Evolutionary conservation across 768 basidiomycete genomes (phyloP).

Genomic region (Termitomyces sp.): DNA sequence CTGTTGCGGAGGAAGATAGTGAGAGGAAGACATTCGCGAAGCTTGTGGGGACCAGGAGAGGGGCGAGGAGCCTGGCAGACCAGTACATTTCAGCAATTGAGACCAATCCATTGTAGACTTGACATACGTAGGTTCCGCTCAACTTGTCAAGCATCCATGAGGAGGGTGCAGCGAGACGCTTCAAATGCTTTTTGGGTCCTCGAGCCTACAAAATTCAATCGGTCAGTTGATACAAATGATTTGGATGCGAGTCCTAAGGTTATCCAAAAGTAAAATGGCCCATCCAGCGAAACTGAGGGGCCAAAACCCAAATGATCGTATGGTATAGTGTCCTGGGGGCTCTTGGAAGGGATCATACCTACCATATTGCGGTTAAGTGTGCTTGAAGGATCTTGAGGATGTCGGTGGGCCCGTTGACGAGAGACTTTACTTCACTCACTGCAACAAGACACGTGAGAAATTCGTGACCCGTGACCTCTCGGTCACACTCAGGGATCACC

Average conservation of each 20-base stretch:
- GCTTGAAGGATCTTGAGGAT: constrained; percentile 39
- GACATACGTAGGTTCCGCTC: constrained; percentile 84
- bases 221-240: constrained; percentile 19
- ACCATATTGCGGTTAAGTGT: constrained; percentile 41
- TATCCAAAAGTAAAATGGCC: constrained; percentile 27
- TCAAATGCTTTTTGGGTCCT: constrained; percentile 99
- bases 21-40: constrained; percentile 96
- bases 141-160: constrained; percentile 99
- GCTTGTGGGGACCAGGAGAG: constrained; percentile 98
- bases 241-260: constrained; percentile 20
- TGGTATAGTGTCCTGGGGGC: constrained; percentile 16
- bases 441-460: constrained; percentile 29
- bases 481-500: neutral
- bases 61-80: constrained; percentile 80
- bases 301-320: constrained; percentile 15
- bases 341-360: constrained; percentile 23
- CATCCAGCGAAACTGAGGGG: constrained; percentile 32
- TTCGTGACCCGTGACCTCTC: constrained; percentile 10
- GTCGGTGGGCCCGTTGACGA: constrained; percentile 38
- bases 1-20: constrained; percentile 98
- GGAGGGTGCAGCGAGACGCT: constrained; percentile 94
- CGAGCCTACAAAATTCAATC: constrained; percentile 56
- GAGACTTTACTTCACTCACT: constrained; percentile 24
- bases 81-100: neutral
- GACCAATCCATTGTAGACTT: neutral